Conservation (phyloP, 345 rosid species). For the Garcia nutans region DNA sequence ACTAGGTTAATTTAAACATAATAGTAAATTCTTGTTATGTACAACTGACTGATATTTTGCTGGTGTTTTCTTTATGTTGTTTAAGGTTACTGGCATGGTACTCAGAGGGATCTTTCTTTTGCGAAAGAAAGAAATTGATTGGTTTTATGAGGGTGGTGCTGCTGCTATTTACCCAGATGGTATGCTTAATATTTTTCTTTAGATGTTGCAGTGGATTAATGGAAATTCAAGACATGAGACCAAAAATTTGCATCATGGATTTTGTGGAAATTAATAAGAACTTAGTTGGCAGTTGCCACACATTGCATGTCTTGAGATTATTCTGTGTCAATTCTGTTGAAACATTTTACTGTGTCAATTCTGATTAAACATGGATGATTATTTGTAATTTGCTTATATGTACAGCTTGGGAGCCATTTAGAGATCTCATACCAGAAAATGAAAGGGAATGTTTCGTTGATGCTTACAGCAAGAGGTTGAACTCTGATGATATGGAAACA, state of each 20-base stretch:
- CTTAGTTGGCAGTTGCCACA: no score
- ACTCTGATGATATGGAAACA: slow-evolving; percentile 75
- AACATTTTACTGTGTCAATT: neutral
- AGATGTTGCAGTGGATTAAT: slow-evolving; percentile 7
- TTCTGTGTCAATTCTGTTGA: neutral
- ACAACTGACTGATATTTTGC: slow-evolving; percentile 6
- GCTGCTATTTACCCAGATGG: slow-evolving; percentile 95
- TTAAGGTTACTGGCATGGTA: slow-evolving; percentile 82
- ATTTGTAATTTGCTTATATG: slow-evolving; percentile 9
- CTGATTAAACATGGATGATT: slow-evolving; percentile 5
- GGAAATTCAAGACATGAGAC: neutral
- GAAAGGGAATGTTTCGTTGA: slow-evolving; percentile 66
- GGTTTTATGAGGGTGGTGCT: slow-evolving; percentile 98
- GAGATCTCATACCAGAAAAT: slow-evolving; percentile 86
- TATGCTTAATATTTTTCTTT: slow-evolving; percentile 29
- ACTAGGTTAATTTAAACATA: neutral
- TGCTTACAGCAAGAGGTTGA: slow-evolving; percentile 75
- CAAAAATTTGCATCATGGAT: neutral
- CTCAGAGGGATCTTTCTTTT: slow-evolving; percentile 89
- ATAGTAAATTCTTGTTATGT: neutral
- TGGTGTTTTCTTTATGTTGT: slow-evolving; percentile 7
- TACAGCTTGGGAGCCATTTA: slow-evolving; percentile 91
- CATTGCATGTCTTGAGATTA: neutral
- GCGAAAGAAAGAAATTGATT: slow-evolving; percentile 91
- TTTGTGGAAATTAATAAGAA: neutral